Evolutionary conservation across 2,329 filamentous ascomycete genomes (phyloP), one percentile per base, ranked within the genome.

Genomic region (Monilinia laxa): DNA sequence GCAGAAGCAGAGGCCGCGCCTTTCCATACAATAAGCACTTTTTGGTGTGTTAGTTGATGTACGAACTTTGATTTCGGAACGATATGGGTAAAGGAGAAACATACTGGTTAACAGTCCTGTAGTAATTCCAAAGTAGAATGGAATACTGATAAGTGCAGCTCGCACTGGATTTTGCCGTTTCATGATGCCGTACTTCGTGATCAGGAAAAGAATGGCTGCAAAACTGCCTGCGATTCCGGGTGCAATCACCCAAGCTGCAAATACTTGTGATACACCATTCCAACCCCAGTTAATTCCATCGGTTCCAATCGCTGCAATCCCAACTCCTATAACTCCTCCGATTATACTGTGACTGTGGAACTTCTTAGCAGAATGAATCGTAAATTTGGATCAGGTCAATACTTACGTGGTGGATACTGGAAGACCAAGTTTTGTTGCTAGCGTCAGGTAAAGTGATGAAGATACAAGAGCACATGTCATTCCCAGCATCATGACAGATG

Each of bases 381-480:
- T 1, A 3, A 2, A 6, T 16, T 49, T 4, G 25, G 28, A 49
- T 47, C 16, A 49, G 28, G 12, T 35, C n/a, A 5, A 35, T 23
- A 49, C 40, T n/a, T 59, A 49, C 35, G 88, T 90, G 0, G 88
- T 90, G 0, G 90, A 68, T 90, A 0, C 88, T 90, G 0, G 90
- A 68, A 88, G 87, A 4, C 87, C 90, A 81, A 92, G 83, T 57
- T 83, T 82, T 1, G 89, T 92, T 77, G 89, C 92, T 88, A 89
- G 92, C 88, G 91, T 92, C 57, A 92, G 88, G 89, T 90, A 93
- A 12, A 83, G 80, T 1, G 88, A 87, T 1, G 88, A 87, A 72
- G 82, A 88, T 20, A 86, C 87, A 0, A 86, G 81, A 31, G 87
- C 85, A 69, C 85, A 88, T 42, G 86, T 84, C 74, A 89, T 88